phyloP scores from a whole-genome alignment of 768 basidiomycete genomes.

The Crepidotus variabilis region DNA sequence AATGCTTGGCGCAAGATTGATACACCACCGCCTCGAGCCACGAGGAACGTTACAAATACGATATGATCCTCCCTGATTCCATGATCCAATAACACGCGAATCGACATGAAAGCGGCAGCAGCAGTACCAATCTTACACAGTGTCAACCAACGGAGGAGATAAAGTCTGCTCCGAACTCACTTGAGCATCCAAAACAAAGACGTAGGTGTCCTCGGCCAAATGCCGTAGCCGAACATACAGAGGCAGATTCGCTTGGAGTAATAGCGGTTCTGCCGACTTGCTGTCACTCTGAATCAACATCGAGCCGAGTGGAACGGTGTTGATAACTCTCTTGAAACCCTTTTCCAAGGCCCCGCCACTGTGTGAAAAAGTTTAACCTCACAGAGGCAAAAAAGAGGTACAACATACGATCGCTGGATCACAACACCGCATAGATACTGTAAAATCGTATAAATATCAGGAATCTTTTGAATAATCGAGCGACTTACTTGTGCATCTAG shows the following conservation, averaged over 20 bases:
- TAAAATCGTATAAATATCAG: neutral
- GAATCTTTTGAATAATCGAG: constrained; percentile 1
- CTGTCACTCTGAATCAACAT: constrained; percentile 88
- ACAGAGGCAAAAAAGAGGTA: neutral
- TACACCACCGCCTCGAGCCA: constrained; percentile 79
- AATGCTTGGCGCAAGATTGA: constrained; percentile 78
- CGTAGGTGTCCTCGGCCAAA: constrained; percentile 67
- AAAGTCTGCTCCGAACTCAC: constrained; percentile 28
- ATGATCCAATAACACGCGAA: constrained; percentile 90
- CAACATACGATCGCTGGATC: constrained; percentile 78
- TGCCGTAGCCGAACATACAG: constrained; percentile 61
- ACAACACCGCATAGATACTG: constrained; percentile 85
- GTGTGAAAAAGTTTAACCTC: constrained; percentile 4
- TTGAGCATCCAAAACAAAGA: constrained; percentile 90
- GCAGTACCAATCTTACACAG: constrained; percentile 80
- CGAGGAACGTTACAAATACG: constrained; percentile 86
- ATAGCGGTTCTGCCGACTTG: constrained; percentile 79
- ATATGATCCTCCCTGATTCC: constrained; percentile 82
- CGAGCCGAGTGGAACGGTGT: constrained; percentile 83
- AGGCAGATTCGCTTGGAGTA: constrained; percentile 82
- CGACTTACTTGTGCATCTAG: constrained; percentile 53
- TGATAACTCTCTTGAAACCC: constrained; percentile 85
- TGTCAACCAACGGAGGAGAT: neutral
- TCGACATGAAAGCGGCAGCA: constrained; percentile 92
- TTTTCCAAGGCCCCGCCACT: constrained; percentile 90